Base-by-base conservation (phyloP, 805 yeast genomes). In the Wickerhamiella musiphila region DNA sequence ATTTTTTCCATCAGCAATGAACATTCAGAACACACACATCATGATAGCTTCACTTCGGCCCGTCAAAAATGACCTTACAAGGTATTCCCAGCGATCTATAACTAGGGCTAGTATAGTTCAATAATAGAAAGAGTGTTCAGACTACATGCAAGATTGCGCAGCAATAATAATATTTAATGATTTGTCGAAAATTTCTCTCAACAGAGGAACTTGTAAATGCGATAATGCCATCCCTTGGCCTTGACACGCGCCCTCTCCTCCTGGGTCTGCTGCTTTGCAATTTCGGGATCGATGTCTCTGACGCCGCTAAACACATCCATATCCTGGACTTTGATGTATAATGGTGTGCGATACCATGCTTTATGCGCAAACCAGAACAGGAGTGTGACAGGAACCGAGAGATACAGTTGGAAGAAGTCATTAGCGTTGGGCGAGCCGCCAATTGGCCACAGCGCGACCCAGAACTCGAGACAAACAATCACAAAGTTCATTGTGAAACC, bases 291-390 rank as follows among this genome's bases (percentile, higher is more conserved):
- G 19, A 62, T 47, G 26, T 65, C 68, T 44, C 73, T 66, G 56
- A 75, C 62, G 33, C 81, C 79, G 18, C 71, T 60, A 41, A 68
- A 73, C 24, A 73, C 60, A 44, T 73, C 79, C 47, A 73, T 60
- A 27, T 69, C 71, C 17, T 49, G 45, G 18, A 66, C 61, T 15
- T 51, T 57, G 37, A 69, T 54, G 46, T 54, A 62, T 49, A 50
- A 56, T 6, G 20, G 13, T 37, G 52, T 52, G 31, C 56, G 53
- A 22, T 53, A 52, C 49, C 58, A 67, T 16, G 66, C 21, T 57
- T 70, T 72, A 53, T 67, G 73, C 14, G 57, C 61, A 20, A 68
- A 13, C 50, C 66, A 72, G 46, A 60, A 65, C 10, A 50, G 60
- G 11, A 60, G 13, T 11, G 54, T 48, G 11, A 60, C 52, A 3